phyloP scores from a whole-genome alignment of 441 rosid species.

The Syzygium malaccense region DNA sequence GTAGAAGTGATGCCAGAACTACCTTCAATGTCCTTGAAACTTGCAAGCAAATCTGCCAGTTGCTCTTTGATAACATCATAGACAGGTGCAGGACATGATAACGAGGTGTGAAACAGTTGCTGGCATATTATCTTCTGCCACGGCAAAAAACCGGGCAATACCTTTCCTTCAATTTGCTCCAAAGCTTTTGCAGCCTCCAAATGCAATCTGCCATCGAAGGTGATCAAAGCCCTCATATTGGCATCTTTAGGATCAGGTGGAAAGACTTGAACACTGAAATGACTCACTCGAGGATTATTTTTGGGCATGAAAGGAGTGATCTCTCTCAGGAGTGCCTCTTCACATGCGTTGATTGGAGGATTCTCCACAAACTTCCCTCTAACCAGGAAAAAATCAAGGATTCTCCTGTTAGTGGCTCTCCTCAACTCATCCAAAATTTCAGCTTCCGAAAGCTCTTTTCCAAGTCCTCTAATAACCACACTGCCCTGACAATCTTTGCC shows the following conservation, averaged over 20 bases:
- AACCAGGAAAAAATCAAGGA: slow-evolving; percentile 33
- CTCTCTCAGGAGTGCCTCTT: slow-evolving; percentile 41
- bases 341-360: slow-evolving; percentile 34
- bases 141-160: slow-evolving; percentile 44
- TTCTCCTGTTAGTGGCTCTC: slow-evolving; percentile 27
- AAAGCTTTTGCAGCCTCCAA: slow-evolving; percentile 78
- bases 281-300: slow-evolving; percentile 28
- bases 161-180: slow-evolving; percentile 59
- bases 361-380: slow-evolving; percentile 36
- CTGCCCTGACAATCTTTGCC: slow-evolving; percentile 17
- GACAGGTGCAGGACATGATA: slow-evolving; percentile 48
- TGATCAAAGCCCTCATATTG: slow-evolving; percentile 41
- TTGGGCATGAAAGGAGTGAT: slow-evolving; percentile 51
- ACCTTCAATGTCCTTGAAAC: slow-evolving; percentile 39
- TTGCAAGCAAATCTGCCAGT: slow-evolving; percentile 28
- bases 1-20: slow-evolving; percentile 7
- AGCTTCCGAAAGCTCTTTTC: slow-evolving; percentile 42
- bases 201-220: slow-evolving; percentile 67
- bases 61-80: slow-evolving; percentile 47
- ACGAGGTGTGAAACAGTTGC: slow-evolving; percentile 56
- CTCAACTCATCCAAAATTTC: slow-evolving; percentile 41
- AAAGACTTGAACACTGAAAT: slow-evolving; percentile 45
- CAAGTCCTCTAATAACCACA: slow-evolving; percentile 32
- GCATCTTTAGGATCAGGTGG: slow-evolving; percentile 35
- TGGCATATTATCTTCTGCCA: slow-evolving; percentile 73